Conservation (phyloP, 148 eudicot genomes). For the Chenopodium berlandieri region DNA sequence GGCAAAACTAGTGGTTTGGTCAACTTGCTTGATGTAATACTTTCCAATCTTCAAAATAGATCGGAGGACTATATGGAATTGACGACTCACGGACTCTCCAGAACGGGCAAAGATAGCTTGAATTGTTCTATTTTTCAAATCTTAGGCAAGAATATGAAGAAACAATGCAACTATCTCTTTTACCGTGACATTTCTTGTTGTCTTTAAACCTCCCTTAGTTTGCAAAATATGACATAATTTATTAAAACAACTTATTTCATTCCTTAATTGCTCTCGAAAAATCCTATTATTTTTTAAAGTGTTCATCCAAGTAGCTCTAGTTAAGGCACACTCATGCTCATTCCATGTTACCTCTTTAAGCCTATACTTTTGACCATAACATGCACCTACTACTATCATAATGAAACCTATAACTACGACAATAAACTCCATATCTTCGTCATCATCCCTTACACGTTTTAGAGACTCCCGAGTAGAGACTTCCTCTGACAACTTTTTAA, state of each 20-base stretch:
- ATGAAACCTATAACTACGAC: background rate
- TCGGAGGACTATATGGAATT: no score
- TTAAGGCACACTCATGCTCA: no score
- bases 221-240: background rate
- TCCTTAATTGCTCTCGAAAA: background rate
- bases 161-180: slow-evolving; percentile 6
- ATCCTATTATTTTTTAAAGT: background rate
- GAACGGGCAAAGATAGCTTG: background rate
- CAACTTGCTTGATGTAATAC: no score
- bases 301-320: no score
- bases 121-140: slow-evolving; percentile 4
- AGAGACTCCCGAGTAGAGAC: background rate
- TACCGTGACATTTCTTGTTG: slow-evolving; percentile 1
- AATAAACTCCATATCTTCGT: background rate
- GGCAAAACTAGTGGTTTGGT: no score
- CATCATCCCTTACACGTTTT: background rate
- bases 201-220: background rate
- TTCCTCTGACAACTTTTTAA: no score
- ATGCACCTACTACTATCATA: no score
- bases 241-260: background rate
- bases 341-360: no score
- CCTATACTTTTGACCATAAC: no score
- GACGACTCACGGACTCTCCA: background rate
- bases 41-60: no score
- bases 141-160: slow-evolving; percentile 2